A percentile compares a stretch with the other conserved stretches of the same genome.
phyloP scores from a whole-genome alignment of 2,329 filamentous ascomycete species.

The Fusarium tanahbumbuense region DNA sequence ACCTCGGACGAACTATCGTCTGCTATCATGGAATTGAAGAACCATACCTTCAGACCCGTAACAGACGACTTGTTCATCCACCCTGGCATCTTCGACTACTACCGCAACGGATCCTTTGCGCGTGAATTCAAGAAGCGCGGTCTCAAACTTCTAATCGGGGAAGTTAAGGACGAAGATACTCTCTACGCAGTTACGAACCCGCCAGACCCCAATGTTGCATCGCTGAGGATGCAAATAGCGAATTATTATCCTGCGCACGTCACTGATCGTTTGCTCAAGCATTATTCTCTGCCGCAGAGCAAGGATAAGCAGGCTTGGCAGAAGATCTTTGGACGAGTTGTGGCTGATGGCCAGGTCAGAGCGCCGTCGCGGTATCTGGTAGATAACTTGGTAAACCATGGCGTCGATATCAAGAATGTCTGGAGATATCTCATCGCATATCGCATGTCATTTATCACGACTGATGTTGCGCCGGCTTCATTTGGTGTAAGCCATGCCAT shows the following conservation, averaged over 20 bases:
- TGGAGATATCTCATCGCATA: conserved; percentile 22
- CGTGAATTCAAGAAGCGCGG: background rate
- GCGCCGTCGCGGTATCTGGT: conserved; percentile 14
- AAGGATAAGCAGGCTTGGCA: conserved; percentile 11
- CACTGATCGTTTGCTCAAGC: conserved; percentile 13
- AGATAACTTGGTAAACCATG: conserved; percentile 7
- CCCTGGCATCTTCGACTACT: conserved; percentile 12
- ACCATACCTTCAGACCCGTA: conserved; percentile 1
- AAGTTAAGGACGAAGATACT: conserved; percentile 8
- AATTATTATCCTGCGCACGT: conserved; percentile 7
- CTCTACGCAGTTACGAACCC: conserved; percentile 20
- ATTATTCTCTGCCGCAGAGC: background rate
- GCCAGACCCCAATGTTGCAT: background rate
- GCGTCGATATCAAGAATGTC: background rate
- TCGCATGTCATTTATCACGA: conserved; percentile 2
- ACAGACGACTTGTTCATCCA: conserved; percentile 8
- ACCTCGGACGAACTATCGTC: conserved; percentile 1
- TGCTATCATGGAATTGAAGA: background rate
- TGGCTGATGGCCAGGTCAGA: conserved; percentile 14
- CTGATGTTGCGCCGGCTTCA: background rate
- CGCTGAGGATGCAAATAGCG: conserved; percentile 1
- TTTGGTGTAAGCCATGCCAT: conserved; percentile 23
- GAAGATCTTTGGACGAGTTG: conserved; percentile 4
- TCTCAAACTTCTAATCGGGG: conserved; percentile 3
- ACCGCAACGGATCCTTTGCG: conserved; percentile 2